phyloP scores from a whole-genome alignment of 2,329 filamentous ascomycete species.

The Metarhizium humberi region DNA sequence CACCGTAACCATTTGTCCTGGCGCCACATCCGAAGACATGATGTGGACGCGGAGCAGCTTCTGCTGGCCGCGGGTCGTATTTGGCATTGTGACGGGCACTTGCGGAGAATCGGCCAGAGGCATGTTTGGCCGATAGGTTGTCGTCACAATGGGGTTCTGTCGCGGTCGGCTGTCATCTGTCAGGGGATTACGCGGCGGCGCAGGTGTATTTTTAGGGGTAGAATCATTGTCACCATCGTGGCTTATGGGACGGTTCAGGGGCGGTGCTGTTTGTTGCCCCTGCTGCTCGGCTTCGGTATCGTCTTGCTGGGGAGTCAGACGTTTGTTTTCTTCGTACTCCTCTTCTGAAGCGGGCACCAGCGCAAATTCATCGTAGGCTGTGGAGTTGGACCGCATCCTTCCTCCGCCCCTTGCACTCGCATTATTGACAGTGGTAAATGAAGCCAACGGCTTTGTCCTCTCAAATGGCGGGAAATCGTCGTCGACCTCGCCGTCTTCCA shows the following conservation, averaged over 20 bases:
- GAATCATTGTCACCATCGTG: conserved; percentile 7
- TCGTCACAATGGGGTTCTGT: conserved; percentile 52
- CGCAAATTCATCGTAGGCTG: conserved; percentile 75
- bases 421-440: conserved; percentile 77
- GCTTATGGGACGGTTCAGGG: neutral
- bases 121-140: conserved; percentile 45
- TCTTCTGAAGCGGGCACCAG: conserved; percentile 62
- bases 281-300: conserved; percentile 42
- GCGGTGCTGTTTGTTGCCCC: conserved; percentile 3
- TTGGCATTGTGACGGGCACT: conserved; percentile 31
- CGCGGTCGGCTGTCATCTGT: conserved; percentile 26
- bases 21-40: conserved; percentile 56
- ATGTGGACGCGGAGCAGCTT: conserved; percentile 67
- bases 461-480: conserved; percentile 76
- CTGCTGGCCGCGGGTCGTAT: conserved; percentile 50
- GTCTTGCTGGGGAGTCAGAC: conserved; percentile 56
- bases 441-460: conserved; percentile 61
- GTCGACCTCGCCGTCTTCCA: conserved; percentile 76
- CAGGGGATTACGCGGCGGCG: conserved; percentile 20
- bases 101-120: conserved; percentile 49
- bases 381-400: conserved; percentile 57
- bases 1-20: conserved; percentile 64
- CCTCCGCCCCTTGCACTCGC: conserved; percentile 59
- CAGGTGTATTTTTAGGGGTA: conserved; percentile 16
- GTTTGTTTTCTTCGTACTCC: conserved; percentile 61